Evolutionary conservation across 345 rosid genomes (phyloP).

Genomic region (Reutealis trisperma): DNA sequence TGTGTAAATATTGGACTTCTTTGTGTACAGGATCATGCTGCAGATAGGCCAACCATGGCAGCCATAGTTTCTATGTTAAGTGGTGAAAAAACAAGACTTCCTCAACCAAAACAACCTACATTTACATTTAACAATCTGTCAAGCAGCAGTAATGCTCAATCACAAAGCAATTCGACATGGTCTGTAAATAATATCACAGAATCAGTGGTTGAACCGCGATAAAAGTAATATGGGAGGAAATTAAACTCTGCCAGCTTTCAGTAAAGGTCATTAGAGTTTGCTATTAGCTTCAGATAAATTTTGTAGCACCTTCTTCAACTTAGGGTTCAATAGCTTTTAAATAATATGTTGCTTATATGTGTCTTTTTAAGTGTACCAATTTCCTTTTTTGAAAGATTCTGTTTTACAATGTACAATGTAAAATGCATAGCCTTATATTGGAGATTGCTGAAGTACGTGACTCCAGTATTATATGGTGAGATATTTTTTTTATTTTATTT

Average conservation of each 20-base stretch:
- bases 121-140: slow-evolving; percentile 6
- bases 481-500: too few species aligned
- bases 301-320: neutral
- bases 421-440: too few species aligned
- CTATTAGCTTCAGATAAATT: neutral
- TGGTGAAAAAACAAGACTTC: slow-evolving; percentile 24
- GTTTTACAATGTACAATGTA: neutral
- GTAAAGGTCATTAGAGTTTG: neutral
- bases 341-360: neutral
- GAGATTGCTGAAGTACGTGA: too few species aligned
- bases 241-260: neutral
- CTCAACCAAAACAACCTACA: slow-evolving; percentile 49
- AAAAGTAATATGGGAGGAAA: neutral
- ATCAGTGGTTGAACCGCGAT: slow-evolving; percentile 7
- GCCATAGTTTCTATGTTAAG: slow-evolving; percentile 32
- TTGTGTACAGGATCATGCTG: slow-evolving; percentile 43
- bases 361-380: neutral
- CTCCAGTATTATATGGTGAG: too few species aligned
- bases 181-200: slow-evolving; percentile 7
- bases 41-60: slow-evolving; percentile 40
- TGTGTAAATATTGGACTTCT: slow-evolving; percentile 45
- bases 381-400: neutral
- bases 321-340: neutral
- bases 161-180: slow-evolving; percentile 18
- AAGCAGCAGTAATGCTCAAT: neutral